These are phyloP conservation scores for Cladosporium sp. DNA, from an alignment of 2,329 filamentous ascomycete species.

Conservation along the genomic window DNA sequence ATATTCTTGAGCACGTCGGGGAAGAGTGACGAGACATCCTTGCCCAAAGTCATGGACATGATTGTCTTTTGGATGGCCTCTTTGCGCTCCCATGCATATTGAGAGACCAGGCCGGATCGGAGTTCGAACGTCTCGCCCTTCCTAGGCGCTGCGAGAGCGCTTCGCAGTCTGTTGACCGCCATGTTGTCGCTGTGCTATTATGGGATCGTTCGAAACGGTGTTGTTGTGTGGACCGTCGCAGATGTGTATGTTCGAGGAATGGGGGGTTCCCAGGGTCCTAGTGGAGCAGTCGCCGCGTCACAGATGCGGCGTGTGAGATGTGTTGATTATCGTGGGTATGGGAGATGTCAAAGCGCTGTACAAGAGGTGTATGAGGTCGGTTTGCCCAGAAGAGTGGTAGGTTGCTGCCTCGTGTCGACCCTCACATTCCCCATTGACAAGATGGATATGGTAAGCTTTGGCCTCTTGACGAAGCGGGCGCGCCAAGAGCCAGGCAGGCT, in stretches of 20 bases:
- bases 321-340: background rate
- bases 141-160: constrained; percentile 84
- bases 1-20: constrained; percentile 99
- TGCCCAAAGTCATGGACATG: constrained; percentile 99
- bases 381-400: background rate
- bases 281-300: background rate
- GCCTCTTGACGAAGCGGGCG: background rate
- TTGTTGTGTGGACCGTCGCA: background rate
- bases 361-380: background rate
- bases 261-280: constrained; percentile 11
- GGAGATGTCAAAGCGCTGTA: background rate
- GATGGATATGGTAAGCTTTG: constrained; percentile 11
- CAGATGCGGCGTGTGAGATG: background rate
- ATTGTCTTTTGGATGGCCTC: constrained; percentile 99
- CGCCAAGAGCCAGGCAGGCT: constrained; percentile 1
- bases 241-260: constrained; percentile 4
- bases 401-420: background rate
- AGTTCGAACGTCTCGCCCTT: constrained; percentile 99
- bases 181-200: constrained; percentile 44
- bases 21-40: constrained; percentile 95
- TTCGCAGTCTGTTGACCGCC: constrained; percentile 94
- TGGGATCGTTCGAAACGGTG: constrained; percentile 1
- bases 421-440: constrained; percentile 7
- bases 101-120: constrained; percentile 87
- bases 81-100: constrained; percentile 98